Evolutionary conservation across 2,329 filamentous ascomycete genomes (phyloP), one percentile per base, ranked within the genome.

Genomic region (Orbilia blumenaviensis): DNA sequence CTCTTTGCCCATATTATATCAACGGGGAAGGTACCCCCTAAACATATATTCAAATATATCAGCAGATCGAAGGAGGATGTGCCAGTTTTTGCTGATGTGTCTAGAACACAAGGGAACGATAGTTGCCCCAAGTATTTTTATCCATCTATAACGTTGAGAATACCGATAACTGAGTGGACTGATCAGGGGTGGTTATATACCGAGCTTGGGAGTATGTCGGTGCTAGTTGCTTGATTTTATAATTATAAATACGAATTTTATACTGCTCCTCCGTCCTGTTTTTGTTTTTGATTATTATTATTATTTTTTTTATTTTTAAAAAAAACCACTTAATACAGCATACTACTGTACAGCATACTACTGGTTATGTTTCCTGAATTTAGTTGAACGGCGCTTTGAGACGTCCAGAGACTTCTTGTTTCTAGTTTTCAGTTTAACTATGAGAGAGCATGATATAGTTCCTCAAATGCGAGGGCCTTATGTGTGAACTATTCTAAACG

Each of bases 41-140:
- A 10, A 4, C 27, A 56, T 88, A 79, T 88, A 85, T 79, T 86
- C 86, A 32, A 88, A 83, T 41, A 90, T 86, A 81, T 90, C n/a
- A n/a, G n/a, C n/a, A n/a, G n/a, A n/a, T n/a, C n/a, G n/a, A 34
- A 18, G 27, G 14, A 23, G 27, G n/a, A 21, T 56, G 2, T 56
- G 14, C 2, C 21, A 12, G 1, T 9, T 44, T 18, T 6, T 2
- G 16, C 23, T 44, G 12, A 14, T 38, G 36, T 6, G 10, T 3
- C 5, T 38, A 6, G 36, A 12, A 14, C 36, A 3, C n/a, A n/a
- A n/a, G 5, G 6, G 3, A 14, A 2, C 4, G 10, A 48, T 27
- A 2, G 10, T 27, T 27, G n/a, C 8, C 8, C 18, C 12, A 25
- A 14, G 8, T 58, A 67, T 18, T 25, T 7, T 18, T 68, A 68